These are phyloP conservation scores for Leishmania turanica DNA, from an alignment of 208 protist species.

Conservation along the genomic window DNA sequence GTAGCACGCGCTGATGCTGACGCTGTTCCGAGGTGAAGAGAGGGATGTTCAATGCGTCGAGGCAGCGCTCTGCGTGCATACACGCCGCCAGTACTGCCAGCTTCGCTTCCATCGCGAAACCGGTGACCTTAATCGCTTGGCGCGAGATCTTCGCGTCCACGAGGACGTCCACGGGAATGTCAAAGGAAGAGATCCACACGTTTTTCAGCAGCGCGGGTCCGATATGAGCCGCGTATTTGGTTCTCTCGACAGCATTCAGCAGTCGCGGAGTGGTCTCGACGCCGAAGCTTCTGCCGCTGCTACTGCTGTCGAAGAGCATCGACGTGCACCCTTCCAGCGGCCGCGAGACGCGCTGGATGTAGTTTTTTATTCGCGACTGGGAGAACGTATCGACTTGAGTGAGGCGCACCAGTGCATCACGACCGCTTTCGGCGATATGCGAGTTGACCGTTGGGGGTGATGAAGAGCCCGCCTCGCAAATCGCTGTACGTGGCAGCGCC, in stretches of 20 bases:
- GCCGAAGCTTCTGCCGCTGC: not conserved
- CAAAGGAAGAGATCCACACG: slow-evolving; percentile 16
- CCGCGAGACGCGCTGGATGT: slow-evolving; percentile 25
- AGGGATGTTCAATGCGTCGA: slow-evolving; percentile 70
- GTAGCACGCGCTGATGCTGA: slow-evolving; percentile 38
- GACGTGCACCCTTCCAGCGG: not conserved
- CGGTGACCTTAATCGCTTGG: slow-evolving; percentile 31
- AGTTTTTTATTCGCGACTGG: slow-evolving; percentile 48
- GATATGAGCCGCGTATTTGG: not conserved
- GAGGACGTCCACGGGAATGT: slow-evolving; percentile 52
- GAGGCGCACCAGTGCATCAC: not conserved
- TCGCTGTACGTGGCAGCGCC: not conserved
- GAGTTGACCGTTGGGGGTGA: not conserved
- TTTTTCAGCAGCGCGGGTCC: not conserved
- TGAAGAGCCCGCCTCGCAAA: not conserved
- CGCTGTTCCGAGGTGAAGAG: slow-evolving; percentile 54
- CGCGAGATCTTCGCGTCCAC: slow-evolving; percentile 36
- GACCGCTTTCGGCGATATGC: not conserved
- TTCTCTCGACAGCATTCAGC: not conserved
- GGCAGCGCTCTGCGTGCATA: slow-evolving; percentile 89
- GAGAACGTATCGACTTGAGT: slow-evolving; percentile 35
- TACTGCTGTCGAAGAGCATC: not conserved
- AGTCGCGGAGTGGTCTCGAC: not conserved
- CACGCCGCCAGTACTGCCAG: slow-evolving; percentile 74
- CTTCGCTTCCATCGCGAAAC: slow-evolving; percentile 27